Evolutionary conservation across 192 early-diverging fungal species (phyloP), one percentile per base, ranked within the genome.

Genomic region (Dissophora globulifera): DNA sequence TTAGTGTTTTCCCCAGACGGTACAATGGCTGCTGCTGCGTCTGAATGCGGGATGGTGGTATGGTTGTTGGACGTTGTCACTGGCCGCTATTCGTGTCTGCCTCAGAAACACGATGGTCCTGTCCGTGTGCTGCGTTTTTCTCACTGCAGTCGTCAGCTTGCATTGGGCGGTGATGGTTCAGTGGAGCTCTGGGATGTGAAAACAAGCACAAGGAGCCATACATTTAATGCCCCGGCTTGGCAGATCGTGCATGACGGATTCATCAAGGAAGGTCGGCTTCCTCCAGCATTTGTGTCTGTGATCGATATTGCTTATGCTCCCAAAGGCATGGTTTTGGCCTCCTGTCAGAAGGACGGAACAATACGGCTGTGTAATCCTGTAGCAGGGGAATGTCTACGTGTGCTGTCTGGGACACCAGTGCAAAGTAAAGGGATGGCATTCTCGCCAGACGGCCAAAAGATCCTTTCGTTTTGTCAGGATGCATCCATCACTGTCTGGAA

Each of bases 181-280:
- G 42, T 58, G 20, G 41, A 32, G 17, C 25, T 58, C n/a, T 58
- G 56, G 40, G 42, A 46, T 46, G 26, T 31, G 3, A 10, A 16
- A 1, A 46, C 56, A 43, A 26, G 56, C 5, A 16, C 13, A 29
- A 25, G 16, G 3, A 8, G 13, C 20, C 38, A 41, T 4, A 17
- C 3, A 15, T 38, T 56, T 9, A 20, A 41, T 3, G 33, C 20
- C 19, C 40, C 22, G 9, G 26, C 20, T 23, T 20, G 22, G 3
- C 4, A 2, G 0, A 0, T 4, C 9, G 11, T 2, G 15, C 22
- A 20, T 42, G 54, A 42, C 16, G 20, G 6, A 26, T 57, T n/a
- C 20, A 42, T 40, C 2, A 33, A 33, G 3, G 30, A 11, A 13
- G 35, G n/a, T n/a, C n/a, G n/a, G n/a, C n/a, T n/a, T n/a, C n/a